These are phyloP conservation scores for Agastache rugosa DNA, from an alignment of 257 asterid species.

Conservation along the genomic window DNA sequence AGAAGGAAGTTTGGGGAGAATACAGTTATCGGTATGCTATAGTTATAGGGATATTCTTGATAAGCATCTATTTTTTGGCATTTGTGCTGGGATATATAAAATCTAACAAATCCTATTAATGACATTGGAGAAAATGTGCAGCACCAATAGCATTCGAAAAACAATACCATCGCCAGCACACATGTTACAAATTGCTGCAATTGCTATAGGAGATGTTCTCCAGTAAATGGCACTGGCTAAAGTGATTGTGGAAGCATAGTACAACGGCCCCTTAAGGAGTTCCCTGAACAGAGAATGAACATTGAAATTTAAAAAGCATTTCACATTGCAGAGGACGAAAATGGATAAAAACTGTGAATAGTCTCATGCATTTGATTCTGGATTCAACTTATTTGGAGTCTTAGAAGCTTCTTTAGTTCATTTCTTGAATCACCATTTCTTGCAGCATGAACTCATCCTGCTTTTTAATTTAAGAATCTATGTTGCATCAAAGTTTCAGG, in stretches of 20 bases:
- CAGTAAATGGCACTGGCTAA: constrained; percentile 80
- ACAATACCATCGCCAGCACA: constrained; percentile 95
- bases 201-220: constrained; percentile 89
- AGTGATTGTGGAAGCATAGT: constrained; percentile 81
- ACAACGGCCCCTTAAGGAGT: constrained; percentile 92
- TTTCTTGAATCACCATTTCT: not conserved
- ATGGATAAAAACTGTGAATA: not conserved
- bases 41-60: not conserved
- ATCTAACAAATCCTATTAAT: not conserved
- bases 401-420: not conserved
- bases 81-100: not conserved
- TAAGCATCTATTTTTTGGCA: constrained; percentile 8
- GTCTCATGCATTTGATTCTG: not conserved
- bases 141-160: not conserved
- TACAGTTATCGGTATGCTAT: not conserved
- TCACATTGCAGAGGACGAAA: constrained; percentile 16
- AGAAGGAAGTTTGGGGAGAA: constrained; percentile 26
- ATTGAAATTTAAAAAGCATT: constrained; percentile 29
- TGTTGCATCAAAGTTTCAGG: constrained; percentile 4
- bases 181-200: constrained; percentile 86
- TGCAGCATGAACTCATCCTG: not conserved
- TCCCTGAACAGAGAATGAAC: constrained; percentile 58
- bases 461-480: constrained; percentile 7
- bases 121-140: not conserved
- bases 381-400: not conserved